phyloP scores from a whole-genome alignment of 176 grass and related monocot species.

The Puya raimondii region DNA sequence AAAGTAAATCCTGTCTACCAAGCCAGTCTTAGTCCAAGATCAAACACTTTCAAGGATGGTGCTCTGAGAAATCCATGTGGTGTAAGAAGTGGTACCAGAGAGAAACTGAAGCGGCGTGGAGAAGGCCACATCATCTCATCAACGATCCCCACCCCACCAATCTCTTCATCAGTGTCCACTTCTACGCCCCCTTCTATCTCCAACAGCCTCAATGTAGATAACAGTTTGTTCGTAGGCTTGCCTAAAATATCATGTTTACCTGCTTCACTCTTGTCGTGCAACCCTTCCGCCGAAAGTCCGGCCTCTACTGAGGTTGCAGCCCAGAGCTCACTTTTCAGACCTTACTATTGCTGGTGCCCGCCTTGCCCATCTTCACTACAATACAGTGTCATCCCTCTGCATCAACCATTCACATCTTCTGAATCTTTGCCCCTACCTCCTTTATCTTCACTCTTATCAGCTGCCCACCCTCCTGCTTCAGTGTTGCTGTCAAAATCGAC shows the following conservation, averaged over 20 bases:
- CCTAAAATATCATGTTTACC: conserved; percentile 35
- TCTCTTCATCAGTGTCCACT: conserved; percentile 14
- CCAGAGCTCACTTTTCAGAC: conserved; percentile 48
- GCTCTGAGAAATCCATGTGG: conserved; percentile 28
- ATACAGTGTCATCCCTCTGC: conserved; percentile 33
- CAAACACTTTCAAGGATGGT: conserved; percentile 70
- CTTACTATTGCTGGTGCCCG: conserved; percentile 97
- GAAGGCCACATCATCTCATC: conserved; percentile 24
- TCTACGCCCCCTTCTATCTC: conserved; percentile 10
- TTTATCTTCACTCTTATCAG: conserved; percentile 44
- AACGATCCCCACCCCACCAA: conserved; percentile 10
- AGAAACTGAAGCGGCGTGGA: conserved; percentile 38
- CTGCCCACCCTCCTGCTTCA: conserved; percentile 28
- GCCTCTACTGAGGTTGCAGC: conserved; percentile 22
- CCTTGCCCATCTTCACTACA: conserved; percentile 59
- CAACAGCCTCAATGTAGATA: conserved; percentile 10
- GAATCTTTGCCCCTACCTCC: conserved; percentile 30
- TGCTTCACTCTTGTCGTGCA: conserved; percentile 45
- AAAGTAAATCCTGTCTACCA: conserved; percentile 35
- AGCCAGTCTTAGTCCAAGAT: conserved; percentile 61
- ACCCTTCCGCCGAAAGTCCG: conserved; percentile 35
- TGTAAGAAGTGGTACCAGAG: conserved; percentile 37
- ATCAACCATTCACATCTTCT: conserved; percentile 28
- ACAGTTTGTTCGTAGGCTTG: conserved; percentile 33
- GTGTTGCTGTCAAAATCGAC: conserved; percentile 31